Percentiles rank a stretch among this genome's conserved stretches.
Evolutionary conservation across 768 basidiomycete genomes (phyloP).

Genomic region (Lactarius evosmus): DNA sequence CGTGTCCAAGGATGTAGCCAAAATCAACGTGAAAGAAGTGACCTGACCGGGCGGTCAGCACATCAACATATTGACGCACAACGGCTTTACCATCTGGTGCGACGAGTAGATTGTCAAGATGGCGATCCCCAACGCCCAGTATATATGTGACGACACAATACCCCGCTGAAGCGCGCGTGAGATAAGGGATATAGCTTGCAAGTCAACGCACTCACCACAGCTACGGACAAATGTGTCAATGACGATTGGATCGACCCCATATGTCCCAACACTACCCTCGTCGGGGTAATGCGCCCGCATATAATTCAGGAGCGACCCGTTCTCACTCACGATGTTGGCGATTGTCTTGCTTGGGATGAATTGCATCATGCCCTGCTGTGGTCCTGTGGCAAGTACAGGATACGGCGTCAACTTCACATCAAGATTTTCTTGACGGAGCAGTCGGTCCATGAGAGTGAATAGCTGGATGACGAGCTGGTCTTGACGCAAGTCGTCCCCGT

Average conservation of each 20-base stretch:
- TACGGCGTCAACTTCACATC: constrained; percentile 91
- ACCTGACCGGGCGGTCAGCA: constrained; percentile 39
- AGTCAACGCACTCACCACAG: constrained; percentile 67
- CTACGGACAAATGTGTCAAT: constrained; percentile 96
- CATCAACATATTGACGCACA: not conserved
- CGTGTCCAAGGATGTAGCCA: constrained; percentile 95
- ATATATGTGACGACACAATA: constrained; percentile 98
- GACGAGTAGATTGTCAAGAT: constrained; percentile 91
- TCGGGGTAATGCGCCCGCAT: constrained; percentile 84
- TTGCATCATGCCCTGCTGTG: constrained; percentile 92
- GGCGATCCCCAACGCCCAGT: constrained; percentile 94
- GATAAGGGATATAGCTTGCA: not conserved
- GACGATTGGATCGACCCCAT: constrained; percentile 90
- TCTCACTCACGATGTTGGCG: constrained; percentile 90
- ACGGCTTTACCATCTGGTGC: constrained; percentile 73
- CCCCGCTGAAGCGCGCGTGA: constrained; percentile 59
- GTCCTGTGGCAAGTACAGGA: constrained; percentile 88
- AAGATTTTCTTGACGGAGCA: constrained; percentile 91
- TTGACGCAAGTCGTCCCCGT: constrained; percentile 97
- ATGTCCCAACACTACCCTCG: constrained; percentile 91
- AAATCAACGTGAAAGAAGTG: constrained; percentile 99
- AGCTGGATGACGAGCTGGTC: constrained; percentile 97
- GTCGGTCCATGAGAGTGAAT: constrained; percentile 96
- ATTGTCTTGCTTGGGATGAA: constrained; percentile 96
- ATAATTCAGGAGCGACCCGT: constrained; percentile 85